Evolutionary conservation across 2,329 filamentous ascomycete species (phyloP).

Genomic region (Fusarium xylarioides): DNA sequence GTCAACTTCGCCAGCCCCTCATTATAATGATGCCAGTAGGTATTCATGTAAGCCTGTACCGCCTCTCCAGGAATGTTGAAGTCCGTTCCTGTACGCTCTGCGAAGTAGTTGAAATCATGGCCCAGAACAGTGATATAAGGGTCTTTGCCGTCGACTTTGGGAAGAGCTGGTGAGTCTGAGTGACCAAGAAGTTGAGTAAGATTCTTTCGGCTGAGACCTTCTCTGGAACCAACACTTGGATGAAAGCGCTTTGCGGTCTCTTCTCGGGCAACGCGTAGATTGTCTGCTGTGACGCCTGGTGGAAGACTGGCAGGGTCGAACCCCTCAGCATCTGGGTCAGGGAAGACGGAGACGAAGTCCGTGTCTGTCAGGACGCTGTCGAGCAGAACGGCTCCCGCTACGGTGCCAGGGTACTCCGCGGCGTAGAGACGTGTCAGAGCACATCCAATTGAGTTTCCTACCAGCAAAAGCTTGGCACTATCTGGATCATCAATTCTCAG

Average conservation of each 20-base stretch:
- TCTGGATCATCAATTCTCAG: neutral
- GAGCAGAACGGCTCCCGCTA: slow-evolving; percentile 60
- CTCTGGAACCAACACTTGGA: slow-evolving; percentile 30
- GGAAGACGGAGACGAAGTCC: slow-evolving; percentile 64
- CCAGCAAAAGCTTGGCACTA: slow-evolving; percentile 5
- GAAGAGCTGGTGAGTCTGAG: slow-evolving; percentile 19
- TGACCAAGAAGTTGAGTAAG: slow-evolving; percentile 27
- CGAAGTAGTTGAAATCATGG: slow-evolving; percentile 36
- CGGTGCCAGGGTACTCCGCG: slow-evolving; percentile 54
- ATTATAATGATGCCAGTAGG: slow-evolving; percentile 64
- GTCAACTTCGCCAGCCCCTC: slow-evolving; percentile 58
- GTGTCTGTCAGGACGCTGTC: slow-evolving; percentile 67
- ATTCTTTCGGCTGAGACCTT: slow-evolving; percentile 35
- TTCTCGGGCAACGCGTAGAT: slow-evolving; percentile 16
- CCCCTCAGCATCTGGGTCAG: slow-evolving; percentile 58
- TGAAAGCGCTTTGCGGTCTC: slow-evolving; percentile 29
- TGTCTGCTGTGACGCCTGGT: neutral
- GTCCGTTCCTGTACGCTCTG: slow-evolving; percentile 1
- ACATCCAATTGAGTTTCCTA: slow-evolving; percentile 39
- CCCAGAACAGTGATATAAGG: slow-evolving; percentile 38
- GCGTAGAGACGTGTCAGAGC: slow-evolving; percentile 61
- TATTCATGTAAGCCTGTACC: slow-evolving; percentile 61
- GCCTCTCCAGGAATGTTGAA: slow-evolving; percentile 36
- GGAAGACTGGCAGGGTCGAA: slow-evolving; percentile 52
- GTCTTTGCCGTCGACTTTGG: neutral